These are phyloP conservation scores for Eutrema heterophyllum DNA, from an alignment of 345 rosid genomes.

Conservation along the genomic window DNA sequence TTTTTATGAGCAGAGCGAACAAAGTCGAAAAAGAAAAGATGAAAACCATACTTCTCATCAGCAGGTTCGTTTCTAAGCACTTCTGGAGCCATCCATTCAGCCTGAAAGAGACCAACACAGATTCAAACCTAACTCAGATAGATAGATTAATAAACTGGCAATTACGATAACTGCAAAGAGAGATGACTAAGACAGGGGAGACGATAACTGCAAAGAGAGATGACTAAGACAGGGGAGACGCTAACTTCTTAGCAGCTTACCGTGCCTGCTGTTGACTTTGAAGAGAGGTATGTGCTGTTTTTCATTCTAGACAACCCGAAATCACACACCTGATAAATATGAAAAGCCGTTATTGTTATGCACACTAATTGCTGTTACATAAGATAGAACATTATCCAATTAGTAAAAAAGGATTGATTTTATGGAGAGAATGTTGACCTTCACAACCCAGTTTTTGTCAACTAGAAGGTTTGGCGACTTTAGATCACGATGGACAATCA, in stretches of 20 bases:
- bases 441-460: conserved; percentile 94
- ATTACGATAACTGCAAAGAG: neutral
- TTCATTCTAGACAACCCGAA: conserved; percentile 93
- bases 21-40: neutral
- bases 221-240: neutral
- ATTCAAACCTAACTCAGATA: neutral
- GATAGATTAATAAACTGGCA: neutral
- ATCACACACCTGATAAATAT: conserved; percentile 65
- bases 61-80: conserved; percentile 96
- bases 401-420: neutral
- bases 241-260: conserved; percentile 41
- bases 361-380: neutral
- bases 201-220: no score
- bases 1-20: neutral
- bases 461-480: conserved; percentile 96
- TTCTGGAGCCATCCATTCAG: conserved; percentile 99
- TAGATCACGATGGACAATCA: conserved; percentile 89
- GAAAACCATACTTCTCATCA: conserved; percentile 69
- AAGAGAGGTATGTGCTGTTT: conserved; percentile 87
- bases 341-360: neutral
- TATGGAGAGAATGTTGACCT: conserved; percentile 40
- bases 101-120: conserved; percentile 44
- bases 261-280: conserved; percentile 94
- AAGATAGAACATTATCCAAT: neutral
- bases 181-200: no score